Base-by-base conservation (phyloP, 1,284 basidiomycete genomes). In the Melampsora americana region DNA sequence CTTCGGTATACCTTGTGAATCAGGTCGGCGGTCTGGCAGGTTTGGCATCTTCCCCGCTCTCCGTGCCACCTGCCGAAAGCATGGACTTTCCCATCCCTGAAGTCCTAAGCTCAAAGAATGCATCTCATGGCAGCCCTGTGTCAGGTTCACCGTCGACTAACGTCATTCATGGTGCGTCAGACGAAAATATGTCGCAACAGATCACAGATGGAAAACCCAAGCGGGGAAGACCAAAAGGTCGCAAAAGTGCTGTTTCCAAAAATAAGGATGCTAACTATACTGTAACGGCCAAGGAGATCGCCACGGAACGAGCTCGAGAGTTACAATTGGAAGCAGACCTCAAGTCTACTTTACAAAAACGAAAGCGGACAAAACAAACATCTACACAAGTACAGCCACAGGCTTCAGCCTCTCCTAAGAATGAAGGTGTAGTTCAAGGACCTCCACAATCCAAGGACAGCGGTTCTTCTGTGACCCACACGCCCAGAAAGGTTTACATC, bases 271-370 rank as follows among this genome's bases (percentile, higher is more conserved):
- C 50, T 3, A 20, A 20, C 6, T 53, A 20, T 26, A 53, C 11
- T 5, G 50, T 53, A 53, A 20, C 50, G 50, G 20, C 18, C 20
- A 53, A 53, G 50, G 66, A 68, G 9, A 61, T 75, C 20, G 35
- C 44, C 28, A 30, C 72, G 6, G 56, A 75, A 67, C 50, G 46
- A 39, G 42, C 28, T 39, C 26, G 42, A 53, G 56, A 75, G 42
- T 30, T 59, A 23, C 48, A 66, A 66, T 65, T 50, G 42, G 72
- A 75, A 68, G 39, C 72, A 7, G 64, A 75, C 50, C 42, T 75
- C 18, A 53, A 65, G 66, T 50, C 60, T 46, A 75, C 66, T 50
- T 65, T 75, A 46, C 65, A 44, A 12, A 67, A 75, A 59, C 72
- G 72, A 23, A 56, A 65, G 60, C 39, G 64, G 16, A 42, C 56